Evolutionary conservation across 192 early-diverging fungal species (phyloP), one percentile per base, ranked within the genome.

Genomic region (Gorgonomyces haynaldii): DNA sequence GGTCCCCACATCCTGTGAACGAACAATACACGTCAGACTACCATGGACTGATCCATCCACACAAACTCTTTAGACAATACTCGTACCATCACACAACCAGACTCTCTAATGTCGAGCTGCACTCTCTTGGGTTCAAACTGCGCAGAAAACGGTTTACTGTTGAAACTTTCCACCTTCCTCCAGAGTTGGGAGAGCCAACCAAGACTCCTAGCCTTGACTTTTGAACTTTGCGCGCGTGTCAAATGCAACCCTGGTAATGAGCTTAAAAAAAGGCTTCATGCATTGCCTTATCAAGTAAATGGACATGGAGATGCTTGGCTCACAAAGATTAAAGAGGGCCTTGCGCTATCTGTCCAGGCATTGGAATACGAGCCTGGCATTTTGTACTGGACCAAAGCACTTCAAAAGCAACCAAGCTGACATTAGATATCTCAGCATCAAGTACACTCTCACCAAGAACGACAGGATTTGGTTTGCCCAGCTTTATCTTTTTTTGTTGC

Each of bases 91-190:
- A 81, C 25, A 72, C 82, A 4, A 78, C 78, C 1, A 29, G 50
- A 20, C 37, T 52, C 0, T 25, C 44, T 2, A 40, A 45, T 20
- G 38, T 37, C 1, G 58, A 66, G 12, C 36, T 78, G 9, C 54
- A 55, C 21, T 56, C 44, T 52, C 56, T 96, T 25, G 91, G 81
- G 19, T 98, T 98, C 67, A 86, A 84, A 43, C 74, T 85, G 20
- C 55, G 90, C 26, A 64, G 94, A 45, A 96, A 94, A 58, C 69
- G 85, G 50, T 98, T 98, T 66, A 67, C 76, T 5, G 85, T 98
- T 21, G 91, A 95, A 50, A 83, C 88, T 0, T 91, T 93, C 56
- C 81, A 86, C 56, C 64, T 98, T 39, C 94, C 94, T n/a, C 89
- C 91, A 4, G 94, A 98, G n/a, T n/a, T n/a, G n/a, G n/a, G n/a